A percentile compares a stretch with the other conserved stretches of the same genome.
Evolutionary conservation across 1,139 yeast genomes (phyloP).

Genomic region (Petasospora fabianii): DNA sequence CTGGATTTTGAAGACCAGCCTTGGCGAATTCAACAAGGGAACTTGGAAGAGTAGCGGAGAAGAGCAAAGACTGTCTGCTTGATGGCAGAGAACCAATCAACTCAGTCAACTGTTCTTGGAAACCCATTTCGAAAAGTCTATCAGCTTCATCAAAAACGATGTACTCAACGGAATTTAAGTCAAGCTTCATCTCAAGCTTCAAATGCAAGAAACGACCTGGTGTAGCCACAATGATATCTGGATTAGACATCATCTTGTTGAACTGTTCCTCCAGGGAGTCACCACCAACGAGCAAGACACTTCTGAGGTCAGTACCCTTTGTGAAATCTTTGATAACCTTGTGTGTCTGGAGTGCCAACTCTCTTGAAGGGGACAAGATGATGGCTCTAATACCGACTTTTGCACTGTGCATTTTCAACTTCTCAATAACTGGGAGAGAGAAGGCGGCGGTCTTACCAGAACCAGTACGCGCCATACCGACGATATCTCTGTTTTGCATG

Average conservation of each 20-base stretch:
- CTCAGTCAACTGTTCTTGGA: slow-evolving; percentile 91
- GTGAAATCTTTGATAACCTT: slow-evolving; percentile 88
- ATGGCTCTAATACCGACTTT: slow-evolving; percentile 88
- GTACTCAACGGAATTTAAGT: slow-evolving; percentile 77
- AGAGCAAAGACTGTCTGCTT: slow-evolving; percentile 79
- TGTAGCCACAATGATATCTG: slow-evolving; percentile 93
- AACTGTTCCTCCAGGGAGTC: slow-evolving; percentile 96
- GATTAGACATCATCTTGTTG: slow-evolving; percentile 86
- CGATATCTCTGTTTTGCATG: slow-evolving; percentile 86
- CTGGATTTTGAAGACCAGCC: slow-evolving; percentile 92
- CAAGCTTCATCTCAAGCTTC: slow-evolving; percentile 91
- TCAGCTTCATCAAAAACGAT: slow-evolving; percentile 98
- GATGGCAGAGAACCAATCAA: slow-evolving; percentile 79
- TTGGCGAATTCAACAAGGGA: slow-evolving; percentile 94
- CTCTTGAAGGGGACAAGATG: slow-evolving; percentile 89
- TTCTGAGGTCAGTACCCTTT: slow-evolving; percentile 76
- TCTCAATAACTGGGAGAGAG: slow-evolving; percentile 87
- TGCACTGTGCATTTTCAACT: slow-evolving; percentile 75
- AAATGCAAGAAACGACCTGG: slow-evolving; percentile 97
- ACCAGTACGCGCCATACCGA: slow-evolving; percentile 99
- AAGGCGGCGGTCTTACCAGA: slow-evolving; percentile 99
- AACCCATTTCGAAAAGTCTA: slow-evolving; percentile 95
- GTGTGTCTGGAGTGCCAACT: slow-evolving; percentile 87
- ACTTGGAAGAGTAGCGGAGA: slow-evolving; percentile 93
- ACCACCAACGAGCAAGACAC: slow-evolving; percentile 89